These are phyloP conservation scores for Aspergillus sergii DNA, from an alignment of 2,329 filamentous ascomycete species.

Conservation along the genomic window DNA sequence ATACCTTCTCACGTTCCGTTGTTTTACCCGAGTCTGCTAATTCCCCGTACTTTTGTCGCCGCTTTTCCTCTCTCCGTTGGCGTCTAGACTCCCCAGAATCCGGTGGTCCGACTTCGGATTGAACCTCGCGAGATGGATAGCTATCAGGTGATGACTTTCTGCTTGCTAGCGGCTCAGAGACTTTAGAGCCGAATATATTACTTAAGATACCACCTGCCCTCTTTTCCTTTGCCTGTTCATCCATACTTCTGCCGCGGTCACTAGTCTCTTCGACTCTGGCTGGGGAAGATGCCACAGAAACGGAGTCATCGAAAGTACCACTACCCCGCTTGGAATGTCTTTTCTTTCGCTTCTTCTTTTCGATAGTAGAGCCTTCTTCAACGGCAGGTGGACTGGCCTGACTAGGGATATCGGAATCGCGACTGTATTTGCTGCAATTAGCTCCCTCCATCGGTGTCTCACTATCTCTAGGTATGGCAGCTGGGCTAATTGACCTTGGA, in stretches of 20 bases:
- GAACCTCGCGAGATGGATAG: conserved; percentile 32
- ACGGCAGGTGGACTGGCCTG: conserved; percentile 10
- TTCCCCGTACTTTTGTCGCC: conserved; percentile 42
- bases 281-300: conserved; percentile 38
- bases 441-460: conserved; percentile 19
- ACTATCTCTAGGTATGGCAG: conserved; percentile 13
- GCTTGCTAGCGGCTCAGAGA: conserved; percentile 32
- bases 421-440: conserved; percentile 23
- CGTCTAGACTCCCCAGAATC: conserved; percentile 40
- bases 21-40: conserved; percentile 36
- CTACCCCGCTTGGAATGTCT: conserved; percentile 30
- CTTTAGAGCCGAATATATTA: conserved; percentile 42
- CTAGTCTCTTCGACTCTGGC: conserved; percentile 34
- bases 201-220: conserved; percentile 37
- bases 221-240: conserved; percentile 37
- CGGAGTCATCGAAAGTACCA: conserved; percentile 39
- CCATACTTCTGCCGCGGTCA: conserved; percentile 34
- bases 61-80: conserved; percentile 38
- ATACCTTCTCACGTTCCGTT: conserved; percentile 43
- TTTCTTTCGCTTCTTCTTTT: conserved; percentile 30
- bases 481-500: conserved; percentile 26
- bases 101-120: conserved; percentile 40
- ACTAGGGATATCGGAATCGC: conserved; percentile 25
- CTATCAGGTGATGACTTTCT: conserved; percentile 33
- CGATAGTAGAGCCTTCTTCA: conserved; percentile 20